These are phyloP conservation scores for Austroboletus festivus DNA, from an alignment of 768 basidiomycete species.

Conservation along the genomic window DNA sequence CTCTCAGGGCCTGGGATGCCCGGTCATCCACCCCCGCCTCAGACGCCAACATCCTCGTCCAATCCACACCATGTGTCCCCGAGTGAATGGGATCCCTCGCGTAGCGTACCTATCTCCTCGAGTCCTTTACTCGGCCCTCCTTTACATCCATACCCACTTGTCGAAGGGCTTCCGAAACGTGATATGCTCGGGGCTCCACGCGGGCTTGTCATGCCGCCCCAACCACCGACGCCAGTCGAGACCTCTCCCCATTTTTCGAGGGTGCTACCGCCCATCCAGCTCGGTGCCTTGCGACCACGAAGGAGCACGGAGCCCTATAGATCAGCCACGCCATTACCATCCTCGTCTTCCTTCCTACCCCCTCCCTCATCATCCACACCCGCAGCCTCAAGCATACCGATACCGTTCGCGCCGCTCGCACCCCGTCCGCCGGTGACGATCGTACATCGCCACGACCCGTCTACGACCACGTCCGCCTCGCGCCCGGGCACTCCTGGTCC, in stretches of 20 bases:
- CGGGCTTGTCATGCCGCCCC: too few species aligned
- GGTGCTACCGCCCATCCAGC: slow-evolving; percentile 27
- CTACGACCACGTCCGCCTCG: too few species aligned
- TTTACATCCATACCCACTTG: too few species aligned
- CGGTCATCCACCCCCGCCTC: slow-evolving; percentile 27
- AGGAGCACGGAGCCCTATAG: slow-evolving; percentile 15
- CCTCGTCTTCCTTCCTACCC: slow-evolving; percentile 20
- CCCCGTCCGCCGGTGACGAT: background rate
- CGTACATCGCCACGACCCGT: slow-evolving; percentile 18
- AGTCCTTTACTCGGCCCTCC: too few species aligned
- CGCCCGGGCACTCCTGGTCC: too few species aligned
- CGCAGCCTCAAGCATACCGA: background rate
- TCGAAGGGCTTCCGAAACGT: too few species aligned
- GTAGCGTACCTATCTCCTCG: too few species aligned
- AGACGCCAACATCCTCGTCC: too few species aligned
- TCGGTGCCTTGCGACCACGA: slow-evolving; percentile 15
- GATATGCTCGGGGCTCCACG: too few species aligned
- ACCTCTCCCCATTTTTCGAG: slow-evolving; percentile 27
- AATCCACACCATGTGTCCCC: too few species aligned
- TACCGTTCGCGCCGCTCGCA: too few species aligned
- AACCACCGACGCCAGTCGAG: slow-evolving; percentile 5
- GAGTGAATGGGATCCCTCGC: too few species aligned
- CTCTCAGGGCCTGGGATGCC: slow-evolving; percentile 58
- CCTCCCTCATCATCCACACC: background rate
- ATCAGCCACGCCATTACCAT: slow-evolving; percentile 13